Conservation (phyloP, 208 protist genomes). For the Crithidia acanthocephali region DNA sequence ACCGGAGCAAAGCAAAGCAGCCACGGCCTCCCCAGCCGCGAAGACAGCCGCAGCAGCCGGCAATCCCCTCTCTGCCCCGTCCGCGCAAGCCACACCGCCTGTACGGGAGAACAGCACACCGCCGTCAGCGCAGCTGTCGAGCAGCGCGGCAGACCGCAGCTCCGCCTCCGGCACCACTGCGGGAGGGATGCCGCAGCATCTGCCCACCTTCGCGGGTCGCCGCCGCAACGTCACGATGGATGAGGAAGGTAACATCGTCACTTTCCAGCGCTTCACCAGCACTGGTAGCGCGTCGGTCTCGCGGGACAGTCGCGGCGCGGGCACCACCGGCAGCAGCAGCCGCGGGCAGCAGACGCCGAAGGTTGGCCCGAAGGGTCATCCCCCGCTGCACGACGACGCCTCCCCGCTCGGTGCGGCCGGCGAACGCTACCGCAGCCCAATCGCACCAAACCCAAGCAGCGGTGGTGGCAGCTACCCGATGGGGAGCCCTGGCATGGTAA, state of each 20-base stretch:
- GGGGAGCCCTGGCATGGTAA: not conserved
- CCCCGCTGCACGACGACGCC: not conserved
- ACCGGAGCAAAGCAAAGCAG: not conserved
- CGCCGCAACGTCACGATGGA: conserved; percentile 29
- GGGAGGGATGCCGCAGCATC: not conserved
- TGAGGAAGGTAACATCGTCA: conserved; percentile 30
- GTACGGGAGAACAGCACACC: not conserved
- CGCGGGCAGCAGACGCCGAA: not conserved
- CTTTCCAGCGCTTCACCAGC: conserved; percentile 14
- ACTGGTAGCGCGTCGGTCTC: not conserved
- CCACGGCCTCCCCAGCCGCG: not conserved
- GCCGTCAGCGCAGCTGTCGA: not conserved
- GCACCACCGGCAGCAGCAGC: not conserved
- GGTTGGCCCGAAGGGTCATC: not conserved
- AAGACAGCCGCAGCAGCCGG: not conserved
- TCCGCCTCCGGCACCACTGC: not conserved
- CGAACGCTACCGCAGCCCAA: not conserved
- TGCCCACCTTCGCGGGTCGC: conserved; percentile 20
- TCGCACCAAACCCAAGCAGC: not conserved
- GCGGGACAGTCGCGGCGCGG: not conserved
- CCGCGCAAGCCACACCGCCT: not conserved
- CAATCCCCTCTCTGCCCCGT: not conserved
- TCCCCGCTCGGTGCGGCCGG: conserved; percentile 3
- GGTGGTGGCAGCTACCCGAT: not conserved
- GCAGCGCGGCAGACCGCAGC: not conserved